phyloP scores from a whole-genome alignment of 1,284 basidiomycete genomes.

The Trichosporon sp. region DNA sequence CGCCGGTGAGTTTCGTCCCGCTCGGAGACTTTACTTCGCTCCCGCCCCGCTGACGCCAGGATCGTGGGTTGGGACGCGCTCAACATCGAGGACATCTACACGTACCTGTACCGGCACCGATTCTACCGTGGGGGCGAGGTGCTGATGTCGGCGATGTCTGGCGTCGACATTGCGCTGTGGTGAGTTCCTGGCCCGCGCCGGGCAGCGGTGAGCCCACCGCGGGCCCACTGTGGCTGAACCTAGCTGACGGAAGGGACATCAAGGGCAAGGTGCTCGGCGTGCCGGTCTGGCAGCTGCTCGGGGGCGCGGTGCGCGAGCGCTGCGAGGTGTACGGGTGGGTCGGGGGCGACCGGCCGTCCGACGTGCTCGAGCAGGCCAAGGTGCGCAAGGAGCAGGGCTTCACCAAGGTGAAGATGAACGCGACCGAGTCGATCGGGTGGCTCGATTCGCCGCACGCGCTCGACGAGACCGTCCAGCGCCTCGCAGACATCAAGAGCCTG shows the following conservation, averaged over 20 bases:
- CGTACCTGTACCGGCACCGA: slow-evolving; percentile 59
- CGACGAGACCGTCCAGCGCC: slow-evolving; percentile 59
- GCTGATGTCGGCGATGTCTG: slow-evolving; percentile 58
- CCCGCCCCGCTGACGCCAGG: slow-evolving; percentile 19
- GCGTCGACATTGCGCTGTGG: slow-evolving; percentile 57
- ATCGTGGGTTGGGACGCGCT: slow-evolving; percentile 60
- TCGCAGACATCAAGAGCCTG: slow-evolving; percentile 60
- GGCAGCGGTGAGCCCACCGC: neutral
- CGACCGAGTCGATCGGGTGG: slow-evolving; percentile 49
- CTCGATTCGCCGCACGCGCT: slow-evolving; percentile 55
- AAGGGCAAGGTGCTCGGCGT: slow-evolving; percentile 73
- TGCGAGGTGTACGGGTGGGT: slow-evolving; percentile 50
- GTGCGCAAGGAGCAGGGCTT: slow-evolving; percentile 66
- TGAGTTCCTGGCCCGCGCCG: slow-evolving; percentile 50
- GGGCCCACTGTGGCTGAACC: slow-evolving; percentile 36
- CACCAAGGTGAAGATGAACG: slow-evolving; percentile 68
- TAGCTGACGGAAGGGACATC: slow-evolving; percentile 57
- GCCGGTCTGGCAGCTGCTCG: slow-evolving; percentile 68
- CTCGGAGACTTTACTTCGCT: neutral
- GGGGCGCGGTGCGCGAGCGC: slow-evolving; percentile 59
- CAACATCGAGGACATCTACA: slow-evolving; percentile 60
- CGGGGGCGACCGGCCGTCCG: slow-evolving; percentile 61
- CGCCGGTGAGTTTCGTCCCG: slow-evolving; percentile 51
- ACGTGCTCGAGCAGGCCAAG: slow-evolving; percentile 61
- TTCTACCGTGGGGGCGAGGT: slow-evolving; percentile 71